phyloP scores from a whole-genome alignment of 2,329 filamentous ascomycete genomes.

The Xylaria sp. region DNA sequence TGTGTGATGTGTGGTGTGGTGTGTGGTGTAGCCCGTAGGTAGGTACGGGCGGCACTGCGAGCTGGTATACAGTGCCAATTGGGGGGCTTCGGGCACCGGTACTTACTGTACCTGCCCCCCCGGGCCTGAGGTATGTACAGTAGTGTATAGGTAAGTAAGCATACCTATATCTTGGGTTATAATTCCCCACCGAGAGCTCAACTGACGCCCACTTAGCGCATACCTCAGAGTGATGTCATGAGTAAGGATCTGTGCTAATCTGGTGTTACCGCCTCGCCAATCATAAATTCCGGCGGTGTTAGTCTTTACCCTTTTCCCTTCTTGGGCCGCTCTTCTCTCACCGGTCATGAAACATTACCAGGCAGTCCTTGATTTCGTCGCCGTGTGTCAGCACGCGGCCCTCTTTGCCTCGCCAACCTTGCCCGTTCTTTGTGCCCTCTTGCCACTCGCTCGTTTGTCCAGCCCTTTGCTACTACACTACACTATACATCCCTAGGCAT shows the following conservation, averaged over 20 bases:
- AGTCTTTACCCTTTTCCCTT: constrained; percentile 14
- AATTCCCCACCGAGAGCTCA: constrained; percentile 13
- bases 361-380: constrained; percentile 10
- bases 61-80: no score
- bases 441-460: constrained; percentile 5
- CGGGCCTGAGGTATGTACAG: not conserved
- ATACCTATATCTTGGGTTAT: no score
- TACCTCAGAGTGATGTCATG: constrained; percentile 29
- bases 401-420: not conserved
- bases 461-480: no score
- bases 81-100: no score
- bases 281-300: constrained; percentile 20
- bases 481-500: no score
- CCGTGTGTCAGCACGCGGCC: constrained; percentile 19
- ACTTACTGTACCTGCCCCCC: not conserved
- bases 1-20: no score
- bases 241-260: constrained; percentile 28
- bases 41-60: no score
- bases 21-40: no score
- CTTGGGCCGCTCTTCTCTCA: constrained; percentile 11
- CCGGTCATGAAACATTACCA: constrained; percentile 20
- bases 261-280: constrained; percentile 26
- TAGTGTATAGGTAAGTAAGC: constrained; percentile 1
- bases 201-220: constrained; percentile 11
- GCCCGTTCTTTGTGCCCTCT: not conserved